Evolutionary conservation across 1,284 basidiomycete genomes (phyloP), one percentile per base, ranked within the genome.

Genomic region (Naganishia sp.): DNA sequence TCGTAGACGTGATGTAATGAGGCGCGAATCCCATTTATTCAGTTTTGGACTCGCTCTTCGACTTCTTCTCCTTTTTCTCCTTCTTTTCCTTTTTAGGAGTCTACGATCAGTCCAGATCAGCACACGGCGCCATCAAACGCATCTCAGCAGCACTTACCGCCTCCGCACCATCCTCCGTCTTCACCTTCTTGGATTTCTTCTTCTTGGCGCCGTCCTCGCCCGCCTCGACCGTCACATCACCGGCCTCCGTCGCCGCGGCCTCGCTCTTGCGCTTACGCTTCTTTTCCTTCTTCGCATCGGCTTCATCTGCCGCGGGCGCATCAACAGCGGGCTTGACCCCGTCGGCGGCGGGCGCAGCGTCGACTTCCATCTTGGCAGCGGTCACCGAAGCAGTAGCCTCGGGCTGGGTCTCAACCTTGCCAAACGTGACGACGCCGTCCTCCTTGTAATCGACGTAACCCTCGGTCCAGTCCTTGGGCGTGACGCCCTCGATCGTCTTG

Each of bases 361-460:
- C 74, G 31, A 70, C 71, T 35, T 73, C 72, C 57, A 73, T 71
- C 28, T 69, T 68, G 13, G 69, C 71, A 39, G 70, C 70, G 7
- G 35, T n/a, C n/a, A n/a, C n/a, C n/a, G n/a, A n/a, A 18, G 71
- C 88, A 86, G 61, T 87, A 57, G 70, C 66, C 25, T 55, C 67
- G 39, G 67, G 71, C 65, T 68, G 80, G 72, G 74, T 81, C 23
- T 74, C 62, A 15, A 79, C 65, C 15, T 72, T 65, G 11, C 69
- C 70, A 63, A 67, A 56, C n/a, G 66, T 64, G 43, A 71, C 72
- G 39, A 75, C 74, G 9, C 72, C 77, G 15, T 74, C 77, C 25
- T 76, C 77, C 31, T 82, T 81, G 79, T 96, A 98, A 81, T 99
- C 95, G 68, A 95, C 86, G 79, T 99, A 99, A 75, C 90, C 90